Base-by-base conservation (phyloP, 2,329 filamentous ascomycete species). In the Penicillium sp. region DNA sequence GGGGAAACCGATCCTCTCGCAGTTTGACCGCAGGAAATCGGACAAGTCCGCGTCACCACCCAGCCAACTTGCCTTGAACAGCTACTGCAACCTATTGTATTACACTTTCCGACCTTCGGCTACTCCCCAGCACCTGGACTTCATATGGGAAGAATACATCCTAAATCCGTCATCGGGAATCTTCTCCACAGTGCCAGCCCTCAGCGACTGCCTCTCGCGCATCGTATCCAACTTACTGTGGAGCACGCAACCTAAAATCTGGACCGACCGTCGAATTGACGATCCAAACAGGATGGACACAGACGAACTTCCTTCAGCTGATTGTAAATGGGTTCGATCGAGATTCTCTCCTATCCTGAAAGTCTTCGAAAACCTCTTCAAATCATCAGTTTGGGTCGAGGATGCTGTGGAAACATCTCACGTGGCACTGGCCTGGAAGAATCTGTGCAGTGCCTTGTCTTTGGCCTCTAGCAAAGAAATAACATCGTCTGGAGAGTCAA, bases 311-410 rank as follows among this genome's bases (percentile, higher is more conserved):
- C 90, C 92, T 5, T 79, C 87, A 6, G 77, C 97, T 6, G 92
- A 97, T 66, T 81, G 89, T 4, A 91, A 89, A 77, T 99, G 94
- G 94, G 80, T 95, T 11, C 85, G 93, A 49, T 87, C 84, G 55
- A 91, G 90, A 57, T 78, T 88, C 4, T 69, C 77, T 1, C 81
- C 80, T 42, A 81, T 97, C 4, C 83, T 96, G n/a, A 75, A 73
- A 11, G 77, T 85, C 5, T 75, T 87, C 16, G 81, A 85, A 62
- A 74, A 74, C 2, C 72, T 86, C 7, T 70, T 87, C 27, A 76
- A 77, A 47, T 72, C 73, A 9, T 78, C 78, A 2, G 71, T 81
- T 14, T 84, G 81, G 77, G 73, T 70, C 54, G 69, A 75, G 10
- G 74, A 79, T 31, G 65, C 72, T 32, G 72, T 81, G 3, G 55